Conservation (phyloP, 2,329 filamentous ascomycete genomes). For the Nothophaeocryptopus gaeumannii region DNA sequence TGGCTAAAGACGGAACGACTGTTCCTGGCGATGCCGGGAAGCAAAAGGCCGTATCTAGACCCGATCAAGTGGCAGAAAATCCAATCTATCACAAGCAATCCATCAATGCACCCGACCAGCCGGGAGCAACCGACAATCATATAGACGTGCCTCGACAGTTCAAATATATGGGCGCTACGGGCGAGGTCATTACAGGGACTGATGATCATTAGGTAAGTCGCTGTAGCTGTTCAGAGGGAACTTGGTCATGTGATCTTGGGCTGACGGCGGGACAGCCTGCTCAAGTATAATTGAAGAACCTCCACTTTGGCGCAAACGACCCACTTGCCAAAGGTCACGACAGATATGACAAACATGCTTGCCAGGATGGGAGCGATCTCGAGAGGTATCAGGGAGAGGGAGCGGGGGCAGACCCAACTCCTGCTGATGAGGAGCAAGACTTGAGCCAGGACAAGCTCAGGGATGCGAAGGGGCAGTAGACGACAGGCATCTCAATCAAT, state of each 20-base stretch:
- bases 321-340: too few relatives aligned
- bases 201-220: slow-evolving; percentile 31
- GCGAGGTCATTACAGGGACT: slow-evolving; percentile 36
- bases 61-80: slow-evolving; percentile 43
- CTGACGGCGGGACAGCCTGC: not conserved
- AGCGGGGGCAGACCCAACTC: too few relatives aligned
- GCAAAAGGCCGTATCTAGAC: slow-evolving; percentile 47
- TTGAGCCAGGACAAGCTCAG: too few relatives aligned
- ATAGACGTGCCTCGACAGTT: slow-evolving; percentile 45
- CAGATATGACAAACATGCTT: too few relatives aligned
- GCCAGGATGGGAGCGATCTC: too few relatives aligned
- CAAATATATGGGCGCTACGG: slow-evolving; percentile 35
- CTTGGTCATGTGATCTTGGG: not conserved
- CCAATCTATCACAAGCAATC: slow-evolving; percentile 36
- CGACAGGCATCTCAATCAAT: too few relatives aligned
- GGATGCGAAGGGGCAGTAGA: too few relatives aligned
- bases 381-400: too few relatives aligned
- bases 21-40: slow-evolving; percentile 49
- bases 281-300: not conserved
- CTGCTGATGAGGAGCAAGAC: too few relatives aligned
- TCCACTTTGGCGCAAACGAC: too few relatives aligned
- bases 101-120: slow-evolving; percentile 36
- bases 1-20: slow-evolving; percentile 36
- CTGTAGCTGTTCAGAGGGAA: not conserved
- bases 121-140: slow-evolving; percentile 49